These are phyloP conservation scores for Hydnomerulius pinastri DNA, from an alignment of 768 basidiomycete genomes.

Conservation along the genomic window DNA sequence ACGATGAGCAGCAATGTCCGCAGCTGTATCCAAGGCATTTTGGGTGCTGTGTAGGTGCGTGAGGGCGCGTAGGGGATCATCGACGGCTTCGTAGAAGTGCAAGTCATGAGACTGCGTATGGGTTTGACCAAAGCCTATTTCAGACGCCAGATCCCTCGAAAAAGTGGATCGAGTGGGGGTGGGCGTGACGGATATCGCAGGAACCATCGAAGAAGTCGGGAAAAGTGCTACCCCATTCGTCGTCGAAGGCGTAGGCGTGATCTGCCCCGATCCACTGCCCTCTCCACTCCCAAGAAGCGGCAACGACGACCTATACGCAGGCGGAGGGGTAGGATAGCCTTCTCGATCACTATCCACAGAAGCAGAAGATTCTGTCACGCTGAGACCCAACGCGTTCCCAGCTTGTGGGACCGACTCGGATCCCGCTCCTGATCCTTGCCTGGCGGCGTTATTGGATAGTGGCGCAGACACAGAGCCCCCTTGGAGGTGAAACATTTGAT, in stretches of 20 bases:
- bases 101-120: too few species aligned
- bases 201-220: background rate
- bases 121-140: too few species aligned
- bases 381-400: constrained; percentile 14
- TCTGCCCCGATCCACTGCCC: background rate
- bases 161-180: constrained; percentile 14
- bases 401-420: background rate
- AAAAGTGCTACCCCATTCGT: background rate
- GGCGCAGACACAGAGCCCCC: constrained; percentile 7
- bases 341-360: background rate
- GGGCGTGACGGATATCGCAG: constrained; percentile 5
- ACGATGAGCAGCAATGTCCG: constrained; percentile 24
- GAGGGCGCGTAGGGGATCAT: constrained; percentile 16
- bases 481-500: constrained; percentile 1
- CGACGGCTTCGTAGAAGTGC: too few species aligned
- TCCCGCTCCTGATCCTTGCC: background rate
- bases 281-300: background rate
- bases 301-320: constrained; percentile 3
- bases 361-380: background rate
- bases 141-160: background rate
- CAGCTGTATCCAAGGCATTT: constrained; percentile 23
- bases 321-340: constrained; percentile 4
- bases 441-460: background rate
- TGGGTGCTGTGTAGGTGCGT: constrained; percentile 21
- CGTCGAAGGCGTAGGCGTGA: background rate